Base-by-base conservation (phyloP, 2,329 filamentous ascomycete species). In the Thielaviopsis ethacetica region DNA sequence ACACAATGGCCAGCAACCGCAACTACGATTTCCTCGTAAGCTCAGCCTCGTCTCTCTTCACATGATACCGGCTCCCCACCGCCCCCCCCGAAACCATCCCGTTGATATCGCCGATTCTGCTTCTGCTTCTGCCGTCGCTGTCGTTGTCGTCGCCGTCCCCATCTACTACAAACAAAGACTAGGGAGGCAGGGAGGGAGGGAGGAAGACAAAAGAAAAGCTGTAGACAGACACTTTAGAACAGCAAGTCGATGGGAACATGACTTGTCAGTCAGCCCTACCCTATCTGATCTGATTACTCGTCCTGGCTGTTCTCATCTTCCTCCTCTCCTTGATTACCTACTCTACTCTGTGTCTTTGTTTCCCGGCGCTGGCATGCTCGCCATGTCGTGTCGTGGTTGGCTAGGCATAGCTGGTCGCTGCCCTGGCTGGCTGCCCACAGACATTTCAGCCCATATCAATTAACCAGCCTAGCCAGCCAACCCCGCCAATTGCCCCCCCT, bases 1-100 rank as follows among this genome's bases (percentile, higher is more conserved):
- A 19, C 53, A 55, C 70, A 67, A 98, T 98, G 93, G 91, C 93
- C 68, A 89, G 88, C 73, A 94, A 91, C 79, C 84, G 93, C 74
- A 98, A 98, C 79, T 98, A 98, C 76, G 93, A 98, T 74, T 97
- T 97, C 74, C 80, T 98, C 75, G 91, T 97, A 84, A 53, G 62
- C 63, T 61, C 62, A 63, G 62, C 61, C 64, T 62, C 61, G 61
- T 58, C 59, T 53, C n/a, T 21, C 21, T 49, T 17, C 44, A 49
- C n/a, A 19, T 49, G 44, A 49, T 56, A 19, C 27, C n/a, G n/a
- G 62, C 63, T 56, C 59, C 59, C 56, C 59, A 44, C 21, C 47
- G 10, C 62, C 58, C 57, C 44, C 44, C 57, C 44, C 44, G 44
- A 49, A 49, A 7, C n/a, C n/a, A 49, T n/a, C 7, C 44, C 44